Conservation (phyloP, 1,284 basidiomycete genomes). For the Ceratobasidium papillatum region DNA sequence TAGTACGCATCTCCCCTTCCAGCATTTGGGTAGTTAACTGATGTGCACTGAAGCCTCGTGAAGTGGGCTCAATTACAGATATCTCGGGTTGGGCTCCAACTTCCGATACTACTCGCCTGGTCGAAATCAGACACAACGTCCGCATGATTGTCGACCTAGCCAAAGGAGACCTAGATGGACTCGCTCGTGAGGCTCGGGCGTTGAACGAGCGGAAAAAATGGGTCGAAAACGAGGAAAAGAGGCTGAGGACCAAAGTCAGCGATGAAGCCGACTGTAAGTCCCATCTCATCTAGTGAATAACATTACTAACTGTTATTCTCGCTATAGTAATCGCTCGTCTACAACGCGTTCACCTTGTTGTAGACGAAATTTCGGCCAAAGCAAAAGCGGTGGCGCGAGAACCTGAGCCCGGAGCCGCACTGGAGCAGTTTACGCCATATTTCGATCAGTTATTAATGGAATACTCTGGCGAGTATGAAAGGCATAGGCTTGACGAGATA, state of each 20-base stretch:
- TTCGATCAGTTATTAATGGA: slow-evolving; percentile 77
- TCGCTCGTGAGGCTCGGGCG: slow-evolving; percentile 88
- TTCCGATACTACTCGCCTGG: slow-evolving; percentile 83
- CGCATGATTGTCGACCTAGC: slow-evolving; percentile 84
- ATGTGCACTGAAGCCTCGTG: slow-evolving; percentile 66
- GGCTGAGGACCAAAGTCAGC: slow-evolving; percentile 71
- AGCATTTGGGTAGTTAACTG: background rate
- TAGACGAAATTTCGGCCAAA: slow-evolving; percentile 71
- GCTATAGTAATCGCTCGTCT: slow-evolving; percentile 75
- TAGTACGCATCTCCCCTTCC: slow-evolving; percentile 61
- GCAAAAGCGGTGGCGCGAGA: slow-evolving; percentile 65
- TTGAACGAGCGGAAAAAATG: slow-evolving; percentile 82
- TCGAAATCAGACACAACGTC: slow-evolving; percentile 95
- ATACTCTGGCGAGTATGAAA: slow-evolving; percentile 80
- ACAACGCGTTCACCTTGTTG: slow-evolving; percentile 76
- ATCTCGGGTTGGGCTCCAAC: slow-evolving; percentile 86
- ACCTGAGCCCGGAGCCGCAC: slow-evolving; percentile 66
- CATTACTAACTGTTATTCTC: slow-evolving; percentile 30
- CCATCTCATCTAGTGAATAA: slow-evolving; percentile 5
- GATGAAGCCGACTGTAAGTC: slow-evolving; percentile 77
- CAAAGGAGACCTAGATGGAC: slow-evolving; percentile 82
- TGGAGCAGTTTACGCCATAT: slow-evolving; percentile 73
- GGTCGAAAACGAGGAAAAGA: slow-evolving; percentile 73
- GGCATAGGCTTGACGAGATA: slow-evolving; percentile 86
- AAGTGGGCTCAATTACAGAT: slow-evolving; percentile 83